phyloP scores from a whole-genome alignment of 2,329 filamentous ascomycete genomes.

The Ophiostoma pallidulum region DNA sequence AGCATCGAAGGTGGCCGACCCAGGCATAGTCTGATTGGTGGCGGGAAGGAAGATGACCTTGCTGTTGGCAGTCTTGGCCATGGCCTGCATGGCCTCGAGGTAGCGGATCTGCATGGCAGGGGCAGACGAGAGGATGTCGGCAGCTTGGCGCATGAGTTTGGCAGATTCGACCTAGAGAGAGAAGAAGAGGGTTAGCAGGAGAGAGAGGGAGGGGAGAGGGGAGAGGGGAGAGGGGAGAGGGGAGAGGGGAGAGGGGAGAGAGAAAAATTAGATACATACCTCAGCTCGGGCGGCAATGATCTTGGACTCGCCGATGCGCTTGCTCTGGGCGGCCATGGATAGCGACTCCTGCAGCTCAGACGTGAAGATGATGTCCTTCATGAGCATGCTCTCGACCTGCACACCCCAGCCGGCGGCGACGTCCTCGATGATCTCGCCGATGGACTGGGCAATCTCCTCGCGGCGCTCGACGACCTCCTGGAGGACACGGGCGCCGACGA shows the following conservation, averaged over 20 bases:
- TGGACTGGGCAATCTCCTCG: slow-evolving; percentile 91
- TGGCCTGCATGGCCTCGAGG: slow-evolving; percentile 96
- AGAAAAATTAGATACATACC: slow-evolving; percentile 13
- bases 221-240: too few relatives aligned
- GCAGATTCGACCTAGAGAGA: slow-evolving; percentile 65
- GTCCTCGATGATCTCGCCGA: slow-evolving; percentile 95
- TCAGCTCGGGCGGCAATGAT: slow-evolving; percentile 95
- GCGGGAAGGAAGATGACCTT: slow-evolving; percentile 80
- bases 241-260: too few relatives aligned
- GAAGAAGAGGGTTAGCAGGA: too few relatives aligned
- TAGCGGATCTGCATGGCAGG: slow-evolving; percentile 98
- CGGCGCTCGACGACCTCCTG: slow-evolving; percentile 98
- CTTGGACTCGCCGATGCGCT: slow-evolving; percentile 97
- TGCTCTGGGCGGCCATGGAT: slow-evolving; percentile 96
- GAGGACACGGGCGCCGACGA: slow-evolving; percentile 87
- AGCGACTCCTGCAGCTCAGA: slow-evolving; percentile 91
- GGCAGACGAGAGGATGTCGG: slow-evolving; percentile 82
- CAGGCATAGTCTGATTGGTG: slow-evolving; percentile 50
- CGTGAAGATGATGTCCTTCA: slow-evolving; percentile 98
- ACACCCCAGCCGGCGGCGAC: slow-evolving; percentile 92
- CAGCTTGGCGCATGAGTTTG: slow-evolving; percentile 87
- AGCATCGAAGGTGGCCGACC: slow-evolving; percentile 30
- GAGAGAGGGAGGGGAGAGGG: too few relatives aligned
- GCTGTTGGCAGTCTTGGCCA: slow-evolving; percentile 86
- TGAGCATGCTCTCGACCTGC: slow-evolving; percentile 93